phyloP scores from a whole-genome alignment of 306 rosid species.

The Prunus mira region DNA sequence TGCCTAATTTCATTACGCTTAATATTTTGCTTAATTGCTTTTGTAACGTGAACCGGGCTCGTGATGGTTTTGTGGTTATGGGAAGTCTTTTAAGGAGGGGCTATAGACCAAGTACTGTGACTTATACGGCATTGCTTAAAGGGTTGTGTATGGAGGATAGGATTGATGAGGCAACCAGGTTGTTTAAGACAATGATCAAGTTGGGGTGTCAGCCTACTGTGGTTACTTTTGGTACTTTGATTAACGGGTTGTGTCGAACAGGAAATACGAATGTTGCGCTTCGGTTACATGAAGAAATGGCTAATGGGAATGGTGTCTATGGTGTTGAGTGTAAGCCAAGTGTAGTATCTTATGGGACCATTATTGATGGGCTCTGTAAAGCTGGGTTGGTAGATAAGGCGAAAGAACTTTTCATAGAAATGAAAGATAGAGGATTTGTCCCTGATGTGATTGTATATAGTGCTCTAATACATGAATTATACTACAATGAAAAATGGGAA shows the following conservation, averaged over 20 bases:
- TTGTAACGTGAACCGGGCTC: slow-evolving; percentile 26
- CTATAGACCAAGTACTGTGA: slow-evolving; percentile 24
- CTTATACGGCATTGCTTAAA: slow-evolving; percentile 35
- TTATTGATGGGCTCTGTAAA: slow-evolving; percentile 51
- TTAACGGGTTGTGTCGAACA: slow-evolving; percentile 43
- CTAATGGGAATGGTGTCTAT: slow-evolving; percentile 16
- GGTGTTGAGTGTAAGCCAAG: slow-evolving; percentile 30
- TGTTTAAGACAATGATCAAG: slow-evolving; percentile 32
- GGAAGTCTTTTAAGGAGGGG: slow-evolving; percentile 37
- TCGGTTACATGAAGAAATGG: slow-evolving; percentile 40
- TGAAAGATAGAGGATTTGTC: slow-evolving; percentile 31
- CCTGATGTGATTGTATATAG: slow-evolving; percentile 38
- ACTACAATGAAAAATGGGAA: slow-evolving; percentile 33
- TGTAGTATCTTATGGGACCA: slow-evolving; percentile 23
- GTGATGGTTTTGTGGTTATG: slow-evolving; percentile 32
- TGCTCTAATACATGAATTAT: slow-evolving; percentile 43
- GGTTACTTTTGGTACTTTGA: slow-evolving; percentile 32
- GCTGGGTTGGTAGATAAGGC: slow-evolving; percentile 41
- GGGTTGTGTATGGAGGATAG: slow-evolving; percentile 45
- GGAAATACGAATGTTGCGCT: slow-evolving; percentile 31
- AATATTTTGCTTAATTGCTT: slow-evolving; percentile 41
- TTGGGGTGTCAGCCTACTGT: slow-evolving; percentile 33
- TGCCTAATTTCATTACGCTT: slow-evolving; percentile 21
- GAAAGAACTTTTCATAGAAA: slow-evolving; percentile 36
- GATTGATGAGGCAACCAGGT: slow-evolving; percentile 25